Percentiles rank a stretch among this genome's conserved stretches.
Conservation (phyloP, 2,329 filamentous ascomycete genomes). For the Colletotrichum camelliae region DNA sequence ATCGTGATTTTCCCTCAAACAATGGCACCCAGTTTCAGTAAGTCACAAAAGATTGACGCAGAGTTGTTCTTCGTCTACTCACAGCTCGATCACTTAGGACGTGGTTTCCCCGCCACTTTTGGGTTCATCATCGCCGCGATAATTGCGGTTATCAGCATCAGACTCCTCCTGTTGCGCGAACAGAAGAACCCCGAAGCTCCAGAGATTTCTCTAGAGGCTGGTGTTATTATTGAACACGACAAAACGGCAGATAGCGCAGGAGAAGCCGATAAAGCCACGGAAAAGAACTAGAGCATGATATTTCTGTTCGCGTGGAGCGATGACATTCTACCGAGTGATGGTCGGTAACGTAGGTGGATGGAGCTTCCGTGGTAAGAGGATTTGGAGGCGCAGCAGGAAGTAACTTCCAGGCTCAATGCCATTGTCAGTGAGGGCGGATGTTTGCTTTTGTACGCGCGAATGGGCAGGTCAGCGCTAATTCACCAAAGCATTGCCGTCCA, state of each 20-base stretch:
- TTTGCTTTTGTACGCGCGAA: neutral
- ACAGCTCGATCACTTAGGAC: neutral
- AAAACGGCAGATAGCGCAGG: neutral
- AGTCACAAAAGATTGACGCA: neutral
- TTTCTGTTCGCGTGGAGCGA: neutral
- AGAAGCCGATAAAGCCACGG: neutral
- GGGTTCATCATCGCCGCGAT: constrained; percentile 14
- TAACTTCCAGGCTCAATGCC: neutral
- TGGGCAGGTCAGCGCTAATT: neutral
- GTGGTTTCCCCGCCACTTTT: constrained; percentile 20
- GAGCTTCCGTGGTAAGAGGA: neutral
- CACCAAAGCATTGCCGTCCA: neutral
- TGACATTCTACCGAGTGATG: neutral
- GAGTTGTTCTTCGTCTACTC: neutral
- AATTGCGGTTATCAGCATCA: neutral
- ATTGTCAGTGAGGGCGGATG: neutral
- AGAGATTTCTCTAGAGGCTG: neutral
- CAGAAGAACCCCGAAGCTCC: neutral
- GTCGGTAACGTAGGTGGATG: neutral
- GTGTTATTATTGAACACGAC: neutral
- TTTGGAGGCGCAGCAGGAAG: neutral
- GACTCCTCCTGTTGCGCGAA: neutral
- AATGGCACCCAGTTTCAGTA: constrained; percentile 5
- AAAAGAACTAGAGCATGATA: neutral
- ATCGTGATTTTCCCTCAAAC: constrained; percentile 6